A percentile compares a stretch with the other conserved stretches of the same genome.
phyloP scores from a whole-genome alignment of 805 yeast species.

The Metschnikowia reukaufii region DNA sequence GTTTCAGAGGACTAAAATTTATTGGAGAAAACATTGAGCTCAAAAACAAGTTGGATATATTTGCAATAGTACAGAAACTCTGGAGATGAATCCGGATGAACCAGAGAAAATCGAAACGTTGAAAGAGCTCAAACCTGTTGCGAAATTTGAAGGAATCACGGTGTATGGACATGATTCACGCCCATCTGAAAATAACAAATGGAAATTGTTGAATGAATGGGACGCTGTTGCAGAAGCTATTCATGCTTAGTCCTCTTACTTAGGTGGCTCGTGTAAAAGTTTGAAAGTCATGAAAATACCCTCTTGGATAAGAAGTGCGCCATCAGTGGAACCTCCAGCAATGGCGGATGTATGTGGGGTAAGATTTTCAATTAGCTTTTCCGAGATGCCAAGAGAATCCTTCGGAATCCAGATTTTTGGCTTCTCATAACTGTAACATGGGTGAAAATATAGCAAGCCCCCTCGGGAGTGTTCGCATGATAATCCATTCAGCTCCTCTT shows the following conservation, averaged over 20 bases:
- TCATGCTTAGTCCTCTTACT: conserved; percentile 5
- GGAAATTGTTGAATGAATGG: conserved; percentile 18
- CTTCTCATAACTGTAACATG: conserved; percentile 36
- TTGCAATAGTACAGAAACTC: conserved; percentile 12
- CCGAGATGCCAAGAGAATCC: conserved; percentile 16
- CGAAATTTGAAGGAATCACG: conserved; percentile 12
- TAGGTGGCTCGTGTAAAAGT: conserved; percentile 15
- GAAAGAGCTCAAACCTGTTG: conserved; percentile 15
- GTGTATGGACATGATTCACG: conserved; percentile 19
- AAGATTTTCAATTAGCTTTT: conserved; percentile 7
- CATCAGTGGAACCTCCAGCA: conserved; percentile 15
- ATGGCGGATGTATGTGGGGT: conserved; percentile 4
- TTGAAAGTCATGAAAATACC: conserved; percentile 8
- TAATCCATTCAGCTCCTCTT: conserved; percentile 1
- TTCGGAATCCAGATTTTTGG: conserved; percentile 43
- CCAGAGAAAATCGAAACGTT: conserved; percentile 5
- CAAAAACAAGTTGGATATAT: conserved; percentile 11
- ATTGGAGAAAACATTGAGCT: conserved; percentile 14
- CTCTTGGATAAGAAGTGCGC: conserved; percentile 11
- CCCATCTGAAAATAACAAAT: conserved; percentile 17
- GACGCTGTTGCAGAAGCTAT: conserved; percentile 16
- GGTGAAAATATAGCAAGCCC: conserved; percentile 34
- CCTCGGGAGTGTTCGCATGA: conserved; percentile 1
- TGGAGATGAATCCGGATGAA: conserved; percentile 2
- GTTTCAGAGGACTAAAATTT: conserved; percentile 20